Evolutionary conservation across 805 yeast genomes (phyloP).

Genomic region (Monosporozyma yasuniensis): DNA sequence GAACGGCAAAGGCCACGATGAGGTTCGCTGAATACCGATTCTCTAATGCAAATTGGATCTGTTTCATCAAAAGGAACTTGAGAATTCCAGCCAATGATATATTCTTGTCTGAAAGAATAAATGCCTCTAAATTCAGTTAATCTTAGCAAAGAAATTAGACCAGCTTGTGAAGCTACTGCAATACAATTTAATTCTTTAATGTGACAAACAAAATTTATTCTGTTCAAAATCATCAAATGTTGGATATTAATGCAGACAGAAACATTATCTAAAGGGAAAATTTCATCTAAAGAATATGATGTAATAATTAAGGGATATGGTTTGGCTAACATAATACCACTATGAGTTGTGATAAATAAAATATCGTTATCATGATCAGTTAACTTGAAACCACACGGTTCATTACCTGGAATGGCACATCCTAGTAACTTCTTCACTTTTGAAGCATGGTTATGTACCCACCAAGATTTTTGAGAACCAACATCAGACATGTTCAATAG

Average conservation of each 20-base stretch:
- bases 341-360: slow-evolving; percentile 13
- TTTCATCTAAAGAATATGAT: slow-evolving; percentile 15
- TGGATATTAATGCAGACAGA: background rate
- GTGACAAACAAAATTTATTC: slow-evolving; percentile 17
- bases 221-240: slow-evolving; percentile 11
- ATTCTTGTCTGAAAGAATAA: slow-evolving; percentile 25
- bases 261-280: slow-evolving; percentile 14
- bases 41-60: slow-evolving; percentile 8
- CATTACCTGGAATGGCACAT: slow-evolving; percentile 10
- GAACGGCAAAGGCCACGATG: slow-evolving; percentile 7
- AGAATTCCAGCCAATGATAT: slow-evolving; percentile 20
- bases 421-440: slow-evolving; percentile 13
- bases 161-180: slow-evolving; percentile 21
- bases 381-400: slow-evolving; percentile 3
- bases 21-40: slow-evolving; percentile 6
- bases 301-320: slow-evolving; percentile 18
- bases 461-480: slow-evolving; percentile 10
- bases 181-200: slow-evolving; percentile 21
- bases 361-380: slow-evolving; percentile 12
- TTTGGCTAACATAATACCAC: slow-evolving; percentile 10
- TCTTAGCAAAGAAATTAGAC: slow-evolving; percentile 19
- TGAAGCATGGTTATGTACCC: slow-evolving; percentile 12
- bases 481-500: background rate
- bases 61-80: slow-evolving; percentile 12
- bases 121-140: slow-evolving; percentile 23